Base-by-base conservation (phyloP, 805 yeast species). In the Yamadazyma ubonensis region DNA sequence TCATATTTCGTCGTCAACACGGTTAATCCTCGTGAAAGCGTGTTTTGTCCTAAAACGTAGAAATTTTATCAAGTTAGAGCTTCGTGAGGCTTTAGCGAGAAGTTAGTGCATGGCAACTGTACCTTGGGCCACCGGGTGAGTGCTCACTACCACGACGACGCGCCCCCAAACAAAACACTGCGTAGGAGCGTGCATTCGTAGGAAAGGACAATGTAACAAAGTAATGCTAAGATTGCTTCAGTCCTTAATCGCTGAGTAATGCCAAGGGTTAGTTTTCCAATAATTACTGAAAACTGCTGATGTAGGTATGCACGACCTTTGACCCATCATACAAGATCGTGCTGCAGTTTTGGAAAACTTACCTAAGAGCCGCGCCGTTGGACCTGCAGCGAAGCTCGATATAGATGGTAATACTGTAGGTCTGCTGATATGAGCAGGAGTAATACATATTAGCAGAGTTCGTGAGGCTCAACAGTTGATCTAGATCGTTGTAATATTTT, bases 21-120 rank as follows among this genome's bases (percentile, higher is more conserved):
- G 14, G 10, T 23, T 15, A 33, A 33, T 33, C 12, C 21, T 27
- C 22, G 32, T 26, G 38, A 37, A n/a, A 27, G 35, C 40, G 40
- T 37, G 40, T 37, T 37, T 37, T 37, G 10, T 18, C 40, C 28
- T 21, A 30, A 37, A 28, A 20, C 12, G 21, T 37, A 10, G 29
- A 37, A 29, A 30, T 14, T 5, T 12, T 7, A 12, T 12, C 35
- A 14, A 19, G 21, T 34, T 26, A 25, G 38, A 27, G 38, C 23
- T 12, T 23, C 10, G 26, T 7, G 25, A 23, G 25, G 31, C 29
- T 7, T 25, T 25, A 23, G 36, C 36, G 36, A 33, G 33, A 21
- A 8, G 10, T 20, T 15, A 18, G 33, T 23, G 23, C 33, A 23
- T 23, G 7, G 12, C 26, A 23, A 23, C n/a, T 10, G 26, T 23